Conservation (phyloP, 1,139 yeast genomes). For the Schwanniomyces etchellsii region DNA sequence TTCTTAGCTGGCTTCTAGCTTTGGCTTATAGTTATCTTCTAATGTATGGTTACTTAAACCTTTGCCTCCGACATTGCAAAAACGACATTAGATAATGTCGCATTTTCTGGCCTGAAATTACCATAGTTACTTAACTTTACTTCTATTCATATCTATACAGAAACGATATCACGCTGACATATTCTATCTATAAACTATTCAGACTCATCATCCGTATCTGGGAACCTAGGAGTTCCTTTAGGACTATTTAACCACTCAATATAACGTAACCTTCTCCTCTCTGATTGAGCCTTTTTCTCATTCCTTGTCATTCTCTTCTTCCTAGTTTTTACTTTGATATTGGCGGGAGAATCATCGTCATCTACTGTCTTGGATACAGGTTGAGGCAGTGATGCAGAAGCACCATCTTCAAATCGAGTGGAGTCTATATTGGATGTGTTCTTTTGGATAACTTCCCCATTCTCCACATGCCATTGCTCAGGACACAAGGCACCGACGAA, state of each 20-base stretch:
- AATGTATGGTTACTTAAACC: too few relatives aligned
- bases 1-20: too few relatives aligned
- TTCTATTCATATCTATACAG: too few relatives aligned
- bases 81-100: too few relatives aligned
- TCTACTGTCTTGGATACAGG: slow-evolving; percentile 42
- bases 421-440: slow-evolving; percentile 73
- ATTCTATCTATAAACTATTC: too few relatives aligned
- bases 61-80: slow-evolving; percentile 1
- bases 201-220: slow-evolving; percentile 89
- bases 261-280: slow-evolving; percentile 90
- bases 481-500: slow-evolving; percentile 97
- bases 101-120: too few relatives aligned
- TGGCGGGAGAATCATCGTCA: slow-evolving; percentile 90
- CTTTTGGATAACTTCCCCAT: slow-evolving; percentile 82
- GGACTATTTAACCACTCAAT: slow-evolving; percentile 94
- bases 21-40: too few relatives aligned
- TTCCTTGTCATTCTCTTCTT: slow-evolving; percentile 97
- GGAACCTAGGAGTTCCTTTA: slow-evolving; percentile 95
- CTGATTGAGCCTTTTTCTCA: slow-evolving; percentile 86
- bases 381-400: slow-evolving; percentile 27
- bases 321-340: slow-evolving; percentile 84
- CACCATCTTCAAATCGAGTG: slow-evolving; percentile 72
- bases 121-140: too few relatives aligned
- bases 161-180: too few relatives aligned
- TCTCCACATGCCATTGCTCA: slow-evolving; percentile 96